Percentiles rank a stretch among this genome's conserved stretches.
Evolutionary conservation across 2,329 filamentous ascomycete genomes (phyloP).

Genomic region (Exophiala dermatitidis): DNA sequence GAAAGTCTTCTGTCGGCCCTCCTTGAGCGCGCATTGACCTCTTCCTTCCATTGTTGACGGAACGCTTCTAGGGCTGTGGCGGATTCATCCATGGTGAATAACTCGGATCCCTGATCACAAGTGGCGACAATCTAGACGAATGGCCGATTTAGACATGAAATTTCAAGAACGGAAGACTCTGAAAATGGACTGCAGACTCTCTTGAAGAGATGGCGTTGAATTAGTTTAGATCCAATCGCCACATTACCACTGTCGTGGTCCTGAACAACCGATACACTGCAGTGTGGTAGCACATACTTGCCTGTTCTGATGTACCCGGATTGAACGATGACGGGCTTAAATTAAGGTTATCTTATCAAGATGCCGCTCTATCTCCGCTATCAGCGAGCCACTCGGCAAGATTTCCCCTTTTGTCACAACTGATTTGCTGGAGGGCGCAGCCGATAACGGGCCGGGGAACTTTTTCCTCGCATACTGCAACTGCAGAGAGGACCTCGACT

Average conservation of each 20-base stretch:
- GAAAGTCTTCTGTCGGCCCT: slow-evolving; percentile 12
- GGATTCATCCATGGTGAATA: slow-evolving; percentile 17
- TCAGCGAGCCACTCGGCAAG: background rate
- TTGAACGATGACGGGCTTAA: background rate
- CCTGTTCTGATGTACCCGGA: background rate
- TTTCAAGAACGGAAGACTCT: too few species aligned
- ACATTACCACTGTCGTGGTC: too few species aligned
- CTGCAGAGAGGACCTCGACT: background rate
- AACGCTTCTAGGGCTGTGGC: slow-evolving; percentile 62
- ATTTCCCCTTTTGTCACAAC: background rate
- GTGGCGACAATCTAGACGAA: background rate
- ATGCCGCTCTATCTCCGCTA: slow-evolving; percentile 9
- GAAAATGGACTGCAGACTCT: too few species aligned
- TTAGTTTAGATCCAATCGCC: too few species aligned
- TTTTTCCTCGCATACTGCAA: slow-evolving; percentile 2
- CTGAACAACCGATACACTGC: too few species aligned
- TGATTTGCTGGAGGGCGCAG: background rate
- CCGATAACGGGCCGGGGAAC: slow-evolving; percentile 10
- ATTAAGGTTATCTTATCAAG: background rate
- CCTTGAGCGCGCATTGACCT: slow-evolving; percentile 52
- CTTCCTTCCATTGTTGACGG: slow-evolving; percentile 76
- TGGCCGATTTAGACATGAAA: too few species aligned
- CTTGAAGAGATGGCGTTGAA: too few species aligned
- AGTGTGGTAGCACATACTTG: background rate
- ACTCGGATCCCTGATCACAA: background rate